Percentiles rank a stretch among this genome's conserved stretches.
Evolutionary conservation across 2,329 filamentous ascomycete species (phyloP).

Genomic region (Didymella glomerata): DNA sequence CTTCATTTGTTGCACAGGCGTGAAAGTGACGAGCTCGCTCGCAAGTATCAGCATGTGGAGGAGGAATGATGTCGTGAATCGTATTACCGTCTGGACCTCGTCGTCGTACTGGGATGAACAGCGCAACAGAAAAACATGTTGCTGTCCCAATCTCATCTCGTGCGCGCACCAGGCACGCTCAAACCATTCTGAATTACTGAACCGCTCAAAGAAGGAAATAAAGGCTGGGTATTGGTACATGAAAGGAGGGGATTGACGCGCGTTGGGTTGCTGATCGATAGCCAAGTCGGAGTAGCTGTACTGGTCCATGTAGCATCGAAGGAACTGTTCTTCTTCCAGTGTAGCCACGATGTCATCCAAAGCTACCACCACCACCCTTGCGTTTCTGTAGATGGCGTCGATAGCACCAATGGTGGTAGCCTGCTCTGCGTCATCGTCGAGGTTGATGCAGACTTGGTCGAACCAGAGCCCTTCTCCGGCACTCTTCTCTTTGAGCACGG

Average conservation of each 20-base stretch:
- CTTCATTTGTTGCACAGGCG: constrained; percentile 25
- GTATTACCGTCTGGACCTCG: constrained; percentile 38
- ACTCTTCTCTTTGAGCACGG: constrained; percentile 51
- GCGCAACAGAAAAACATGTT: constrained; percentile 54
- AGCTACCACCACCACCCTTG: constrained; percentile 52
- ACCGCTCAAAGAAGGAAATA: constrained; percentile 44
- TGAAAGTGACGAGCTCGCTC: constrained; percentile 31
- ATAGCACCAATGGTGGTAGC: constrained; percentile 53
- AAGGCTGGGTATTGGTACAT: constrained; percentile 40
- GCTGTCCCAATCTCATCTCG: constrained; percentile 54
- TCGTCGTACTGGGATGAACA: constrained; percentile 40
- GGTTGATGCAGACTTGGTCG: constrained; percentile 57
- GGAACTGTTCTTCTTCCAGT: constrained; percentile 46
- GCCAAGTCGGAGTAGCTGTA: constrained; percentile 40
- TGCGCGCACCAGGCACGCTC: constrained; percentile 57
- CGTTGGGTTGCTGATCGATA: constrained; percentile 36
- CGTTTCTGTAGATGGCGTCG: constrained; percentile 55
- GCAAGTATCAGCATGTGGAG: constrained; percentile 52
- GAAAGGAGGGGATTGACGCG: constrained; percentile 39
- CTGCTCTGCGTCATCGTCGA: constrained; percentile 52
- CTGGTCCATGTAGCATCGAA: constrained; percentile 52
- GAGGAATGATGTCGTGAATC: constrained; percentile 54
- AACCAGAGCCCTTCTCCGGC: constrained; percentile 55
- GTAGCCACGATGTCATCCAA: constrained; percentile 54
- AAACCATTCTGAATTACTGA: constrained; percentile 55